Evolutionary conservation across 2,329 filamentous ascomycete species (phyloP), one percentile per base, ranked within the genome.

Genomic region (Aspergillus sp.): DNA sequence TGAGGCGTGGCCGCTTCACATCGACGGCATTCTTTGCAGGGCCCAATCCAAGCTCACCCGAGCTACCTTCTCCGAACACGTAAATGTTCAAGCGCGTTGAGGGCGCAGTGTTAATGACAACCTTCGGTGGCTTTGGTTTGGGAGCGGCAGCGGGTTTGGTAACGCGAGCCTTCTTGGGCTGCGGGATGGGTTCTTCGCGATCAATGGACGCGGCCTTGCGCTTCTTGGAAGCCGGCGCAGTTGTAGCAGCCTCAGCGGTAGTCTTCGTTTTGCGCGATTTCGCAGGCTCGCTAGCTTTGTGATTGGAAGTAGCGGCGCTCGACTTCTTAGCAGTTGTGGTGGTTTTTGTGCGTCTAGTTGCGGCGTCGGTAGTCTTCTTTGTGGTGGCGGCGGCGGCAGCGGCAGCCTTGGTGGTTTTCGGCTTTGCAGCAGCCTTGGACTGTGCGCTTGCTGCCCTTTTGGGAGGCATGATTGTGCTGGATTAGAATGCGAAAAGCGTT

Each of bases 31-130:
- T 81, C 62, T 81, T 82, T 51, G 77, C 81, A 2, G 76, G 69
- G 33, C 88, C 88, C 15, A 94, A 79, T 33, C 88, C 88, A 41
- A 94, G 83, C 71, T 94, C 88, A 56, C 88, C 88, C n/a, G 82
- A 83, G 52, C 80, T 80, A 33, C 87, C 88, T 65, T 89, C 86
- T 45, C 88, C 88, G 59, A 88, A 91, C 45, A 90, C 85, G 61
- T 84, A 91, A 50, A 93, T 74, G 60, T 90, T 82, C 49, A 93
- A 76, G 23, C 60, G 60, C 33, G 61, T 54, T 13, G 60, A 66
- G 5, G 85, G 85, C 13, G 78, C 74, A 20, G 78, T 64, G 65
- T 89, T 90, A 70, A 87, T 81, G 50, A 77, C 62, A 25, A 62
- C 56, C 57, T 60, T 69, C 10, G 25, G 25, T n/a, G 52, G 52